Evolutionary conservation across 78 protist species (phyloP), one percentile per base, ranked within the genome.

Genomic region (Cavenderia fasciculata): DNA sequence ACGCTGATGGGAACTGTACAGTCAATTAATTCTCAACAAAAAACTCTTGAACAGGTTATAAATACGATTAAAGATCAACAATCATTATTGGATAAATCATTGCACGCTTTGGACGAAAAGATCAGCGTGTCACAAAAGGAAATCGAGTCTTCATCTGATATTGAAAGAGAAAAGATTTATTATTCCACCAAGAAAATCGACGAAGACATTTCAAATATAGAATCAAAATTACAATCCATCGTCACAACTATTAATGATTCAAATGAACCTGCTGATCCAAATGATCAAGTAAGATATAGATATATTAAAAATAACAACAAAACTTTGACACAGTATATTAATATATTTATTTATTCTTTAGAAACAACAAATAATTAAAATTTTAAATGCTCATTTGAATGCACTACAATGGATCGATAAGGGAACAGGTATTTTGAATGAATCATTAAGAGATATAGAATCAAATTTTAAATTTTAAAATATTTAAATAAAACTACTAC

Each of bases 121-220:
- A 68, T 82, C 23, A 82, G 49, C 54, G 40, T 59, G 19, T 52
- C 41, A 38, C 79, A 76, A 65, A 82, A 56, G 46, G 69, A 65
- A 43, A 68, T 56, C 33, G 90, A 82, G 68, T 66, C 90, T 6
- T 51, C 78, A 34, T 59, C 90, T 38, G 90, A 82, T 68, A 47
- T 82, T 40, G 90, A 82, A 59, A 82, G 90, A 82, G 90, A 82
- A 68, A 82, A 51, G 68, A 65, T 82, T 31, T 82, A 82, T 54
- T 56, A 71, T 18, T 56, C 73, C n/a, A 71, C 90, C n/a, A 82
- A 71, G 6, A 82, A 82, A 43, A 82, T 82, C 6, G 90, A 82
- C 56, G 71, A 68, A 19, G 90, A 82, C 44, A 82, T 82, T 5
- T 19, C 23, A 10, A 68, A 69, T 27, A 74, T 82, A 5, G 90